Conservation (phyloP, 2,329 filamentous ascomycete species). For the Arthrobotrys musiformis region DNA sequence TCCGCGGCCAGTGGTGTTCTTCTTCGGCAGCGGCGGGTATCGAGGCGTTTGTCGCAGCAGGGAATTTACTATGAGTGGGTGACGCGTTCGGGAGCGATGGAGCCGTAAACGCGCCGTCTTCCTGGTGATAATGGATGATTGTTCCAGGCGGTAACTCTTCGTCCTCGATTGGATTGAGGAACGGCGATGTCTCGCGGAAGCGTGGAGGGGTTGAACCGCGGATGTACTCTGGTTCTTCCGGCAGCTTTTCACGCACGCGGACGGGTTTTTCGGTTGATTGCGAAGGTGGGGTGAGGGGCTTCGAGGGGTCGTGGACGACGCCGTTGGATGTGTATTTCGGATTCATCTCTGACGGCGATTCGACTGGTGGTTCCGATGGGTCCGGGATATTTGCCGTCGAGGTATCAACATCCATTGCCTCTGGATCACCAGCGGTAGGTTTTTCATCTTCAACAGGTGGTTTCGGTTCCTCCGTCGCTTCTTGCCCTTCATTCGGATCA, state of each 20-base stretch:
- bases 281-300: conserved; percentile 42
- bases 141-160: conserved; percentile 52
- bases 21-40: conserved; percentile 66
- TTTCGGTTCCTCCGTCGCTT: conserved; percentile 1
- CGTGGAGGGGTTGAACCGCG: conserved; percentile 57
- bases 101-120: conserved; percentile 35
- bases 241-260: conserved; percentile 20
- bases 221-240: conserved; percentile 53
- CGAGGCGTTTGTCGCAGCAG: conserved; percentile 48
- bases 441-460: background rate
- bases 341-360: conserved; percentile 29
- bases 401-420: conserved; percentile 50
- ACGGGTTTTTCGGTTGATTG: conserved; percentile 36
- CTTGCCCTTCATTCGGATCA: conserved; percentile 53
- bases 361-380: background rate
- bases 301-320: conserved; percentile 47
- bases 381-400: conserved; percentile 2
- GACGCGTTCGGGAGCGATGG: conserved; percentile 37
- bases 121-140: conserved; percentile 54
- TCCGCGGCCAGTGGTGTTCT: conserved; percentile 69
- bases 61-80: conserved; percentile 66
- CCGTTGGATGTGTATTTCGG: conserved; percentile 48
- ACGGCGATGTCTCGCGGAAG: conserved; percentile 58
- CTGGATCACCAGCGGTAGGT: background rate
- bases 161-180: conserved; percentile 56